Conservation (phyloP, 1,284 basidiomycete genomes). For the Leccinum glutinopallens region DNA sequence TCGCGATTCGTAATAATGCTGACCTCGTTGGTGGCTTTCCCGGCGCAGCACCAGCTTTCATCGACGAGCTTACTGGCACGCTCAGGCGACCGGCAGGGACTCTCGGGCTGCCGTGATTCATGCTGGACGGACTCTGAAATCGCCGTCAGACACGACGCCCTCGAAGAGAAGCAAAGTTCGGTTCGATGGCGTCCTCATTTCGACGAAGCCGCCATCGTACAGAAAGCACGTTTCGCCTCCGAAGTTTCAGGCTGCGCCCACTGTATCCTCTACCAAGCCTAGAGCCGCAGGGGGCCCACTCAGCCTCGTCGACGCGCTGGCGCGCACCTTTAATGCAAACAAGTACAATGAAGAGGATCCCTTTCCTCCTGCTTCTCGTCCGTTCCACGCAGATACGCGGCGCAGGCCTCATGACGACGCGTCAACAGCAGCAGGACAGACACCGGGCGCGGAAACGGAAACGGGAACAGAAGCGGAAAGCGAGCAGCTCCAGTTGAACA, state of each 20-base stretch:
- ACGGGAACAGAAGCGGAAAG: conserved; percentile 25
- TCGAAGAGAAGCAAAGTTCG: conserved; percentile 19
- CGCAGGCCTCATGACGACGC: not conserved
- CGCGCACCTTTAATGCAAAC: conserved; percentile 33
- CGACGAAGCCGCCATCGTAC: conserved; percentile 9
- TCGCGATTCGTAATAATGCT: conserved; percentile 87
- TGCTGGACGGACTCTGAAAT: not conserved
- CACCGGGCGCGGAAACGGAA: conserved; percentile 21
- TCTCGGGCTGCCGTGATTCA: not conserved
- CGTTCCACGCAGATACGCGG: not conserved
- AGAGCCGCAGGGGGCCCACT: not conserved
- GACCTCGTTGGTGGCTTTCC: conserved; percentile 22
- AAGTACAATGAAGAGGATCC: conserved; percentile 10
- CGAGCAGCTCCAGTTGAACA: conserved; percentile 18
- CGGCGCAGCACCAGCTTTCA: too few species aligned
- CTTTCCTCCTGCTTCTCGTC: not conserved
- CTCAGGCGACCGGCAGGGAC: conserved; percentile 3
- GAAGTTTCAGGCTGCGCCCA: not conserved
- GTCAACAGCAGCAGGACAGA: conserved; percentile 15
- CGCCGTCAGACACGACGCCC: not conserved
- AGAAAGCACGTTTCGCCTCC: not conserved
- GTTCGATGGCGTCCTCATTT: conserved; percentile 29
- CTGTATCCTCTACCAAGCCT: not conserved
- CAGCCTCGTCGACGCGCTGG: conserved; percentile 31
- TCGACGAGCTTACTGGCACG: not conserved